These are phyloP conservation scores for Suhomyces canberraensis DNA, from an alignment of 805 yeast species.

Conservation along the genomic window DNA sequence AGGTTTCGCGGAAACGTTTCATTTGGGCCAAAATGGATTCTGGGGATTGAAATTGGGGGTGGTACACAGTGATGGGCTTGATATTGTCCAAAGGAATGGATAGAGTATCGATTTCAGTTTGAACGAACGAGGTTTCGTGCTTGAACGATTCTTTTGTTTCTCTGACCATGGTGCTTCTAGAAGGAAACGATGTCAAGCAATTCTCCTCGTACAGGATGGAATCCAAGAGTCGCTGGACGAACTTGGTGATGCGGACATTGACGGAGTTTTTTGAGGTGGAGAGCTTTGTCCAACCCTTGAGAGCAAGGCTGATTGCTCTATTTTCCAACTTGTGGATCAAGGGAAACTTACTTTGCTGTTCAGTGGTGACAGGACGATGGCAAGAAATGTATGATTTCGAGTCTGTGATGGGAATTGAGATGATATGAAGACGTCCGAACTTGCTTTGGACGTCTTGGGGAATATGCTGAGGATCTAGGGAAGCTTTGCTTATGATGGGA, in stretches of 20 bases:
- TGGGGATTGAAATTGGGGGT: conserved; percentile 35
- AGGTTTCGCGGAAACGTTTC: conserved; percentile 37
- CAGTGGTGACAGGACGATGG: conserved; percentile 37
- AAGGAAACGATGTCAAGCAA: conserved; percentile 73
- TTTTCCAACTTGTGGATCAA: conserved; percentile 41
- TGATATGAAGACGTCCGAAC: conserved; percentile 44
- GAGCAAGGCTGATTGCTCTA: conserved; percentile 48
- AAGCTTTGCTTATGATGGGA: too few species aligned
- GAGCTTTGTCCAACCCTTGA: conserved; percentile 61
- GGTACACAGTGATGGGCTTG: conserved; percentile 39
- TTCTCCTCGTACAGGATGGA: conserved; percentile 79
- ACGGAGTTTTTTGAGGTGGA: conserved; percentile 50
- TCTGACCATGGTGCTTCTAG: conserved; percentile 55
- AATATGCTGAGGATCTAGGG: too few species aligned
- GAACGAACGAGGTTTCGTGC: conserved; percentile 14
- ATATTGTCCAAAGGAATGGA: conserved; percentile 27
- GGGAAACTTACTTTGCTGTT: conserved; percentile 28
- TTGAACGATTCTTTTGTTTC: conserved; percentile 22
- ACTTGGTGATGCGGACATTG: conserved; percentile 57
- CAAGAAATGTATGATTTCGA: conserved; percentile 63
- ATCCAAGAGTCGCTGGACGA: conserved; percentile 51
- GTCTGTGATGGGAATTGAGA: conserved; percentile 71
- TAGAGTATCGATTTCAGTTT: conserved; percentile 23
- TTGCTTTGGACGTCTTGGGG: not conserved
- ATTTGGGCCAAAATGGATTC: conserved; percentile 38